Evolutionary conservation across 371 early-diverging fungal species (phyloP), one percentile per base, ranked within the genome.

Genomic region (Conidiobolus incongruus): DNA sequence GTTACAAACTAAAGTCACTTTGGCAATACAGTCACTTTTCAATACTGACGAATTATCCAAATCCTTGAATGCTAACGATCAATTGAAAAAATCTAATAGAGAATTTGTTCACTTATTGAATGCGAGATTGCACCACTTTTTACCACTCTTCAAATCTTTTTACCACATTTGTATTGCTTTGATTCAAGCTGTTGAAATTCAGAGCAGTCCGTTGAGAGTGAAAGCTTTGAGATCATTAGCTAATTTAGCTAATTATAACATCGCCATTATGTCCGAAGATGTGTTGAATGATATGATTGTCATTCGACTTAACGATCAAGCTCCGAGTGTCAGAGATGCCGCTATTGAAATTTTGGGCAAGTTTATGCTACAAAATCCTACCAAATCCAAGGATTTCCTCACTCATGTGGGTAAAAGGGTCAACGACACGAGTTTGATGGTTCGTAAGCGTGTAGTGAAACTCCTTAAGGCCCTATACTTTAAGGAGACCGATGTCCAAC

Each of bases 311-410:
- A 68, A 75, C 35, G 95, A 94, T 48, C 56, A 58, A 21, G 88
- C 90, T 8, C 70, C 89, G 12, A 65, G 74, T 11, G 93, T 94
- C 1, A 72, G 95, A 28, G 92, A 90, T 60, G 81, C 82, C 7
- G 85, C 90, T 2, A 68, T 90, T 7, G 87, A 91, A 28, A 55
- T 90, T 12, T 61, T 91, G 2, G 85, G 90, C 7, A 77, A 72
- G 42, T 83, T 81, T 50, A 52, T 86, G 29, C 51, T 70, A 7
- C 65, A 64, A 40, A 70, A 76, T 30, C 55, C 59, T 2, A 63
- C 60, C 33, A 60, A 83, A 8, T 65, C 77, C 1, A 51, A 53
- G 17, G 61, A 77, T 41, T 76, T 87, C 42, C 87, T 82, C 47
- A 67, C 71, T 26, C 53, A 76, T 29, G 61, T 88, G 31, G 71